phyloP scores from a whole-genome alignment of 257 asterid genomes.

The Nicotiana benthamiana region DNA sequence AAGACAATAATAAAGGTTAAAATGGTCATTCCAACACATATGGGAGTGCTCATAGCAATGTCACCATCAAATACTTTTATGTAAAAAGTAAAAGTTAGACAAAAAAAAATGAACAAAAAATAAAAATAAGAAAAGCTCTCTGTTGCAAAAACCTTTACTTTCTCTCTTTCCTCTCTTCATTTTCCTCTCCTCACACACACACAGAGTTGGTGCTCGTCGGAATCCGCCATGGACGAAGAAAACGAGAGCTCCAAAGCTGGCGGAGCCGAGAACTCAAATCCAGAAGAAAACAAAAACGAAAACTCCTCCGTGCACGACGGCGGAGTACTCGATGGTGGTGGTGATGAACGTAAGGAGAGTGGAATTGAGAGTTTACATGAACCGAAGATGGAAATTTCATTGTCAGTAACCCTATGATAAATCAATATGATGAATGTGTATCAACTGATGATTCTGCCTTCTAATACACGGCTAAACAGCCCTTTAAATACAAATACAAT shows the following conservation, averaged over 20 bases:
- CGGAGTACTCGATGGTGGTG: neutral
- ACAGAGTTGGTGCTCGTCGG: neutral
- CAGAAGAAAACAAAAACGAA: neutral
- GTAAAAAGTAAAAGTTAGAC: neutral
- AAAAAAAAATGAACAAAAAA: neutral
- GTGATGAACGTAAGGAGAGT: neutral
- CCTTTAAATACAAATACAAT: too few relatives aligned
- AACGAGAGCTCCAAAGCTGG: neutral
- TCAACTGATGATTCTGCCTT: too few relatives aligned
- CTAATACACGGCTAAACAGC: too few relatives aligned
- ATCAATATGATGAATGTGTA: too few relatives aligned
- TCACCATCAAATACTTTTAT: neutral
- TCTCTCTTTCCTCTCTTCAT: neutral
- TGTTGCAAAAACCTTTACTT: conserved; percentile 7
- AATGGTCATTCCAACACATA: neutral
- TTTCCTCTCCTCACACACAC: neutral
- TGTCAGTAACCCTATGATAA: too few relatives aligned
- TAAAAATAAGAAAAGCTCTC: neutral
- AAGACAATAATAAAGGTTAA: neutral
- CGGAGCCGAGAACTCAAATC: neutral
- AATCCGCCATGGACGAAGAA: conserved; percentile 21
- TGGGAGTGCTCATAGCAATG: neutral
- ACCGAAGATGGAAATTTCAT: neutral
- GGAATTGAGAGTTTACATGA: conserved; percentile 2
- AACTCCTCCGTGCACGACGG: neutral